Percentiles rank a stretch among this genome's conserved stretches.
Evolutionary conservation across 208 protist genomes (phyloP).

Genomic region (Herpetomonas samuelpessoai): DNA sequence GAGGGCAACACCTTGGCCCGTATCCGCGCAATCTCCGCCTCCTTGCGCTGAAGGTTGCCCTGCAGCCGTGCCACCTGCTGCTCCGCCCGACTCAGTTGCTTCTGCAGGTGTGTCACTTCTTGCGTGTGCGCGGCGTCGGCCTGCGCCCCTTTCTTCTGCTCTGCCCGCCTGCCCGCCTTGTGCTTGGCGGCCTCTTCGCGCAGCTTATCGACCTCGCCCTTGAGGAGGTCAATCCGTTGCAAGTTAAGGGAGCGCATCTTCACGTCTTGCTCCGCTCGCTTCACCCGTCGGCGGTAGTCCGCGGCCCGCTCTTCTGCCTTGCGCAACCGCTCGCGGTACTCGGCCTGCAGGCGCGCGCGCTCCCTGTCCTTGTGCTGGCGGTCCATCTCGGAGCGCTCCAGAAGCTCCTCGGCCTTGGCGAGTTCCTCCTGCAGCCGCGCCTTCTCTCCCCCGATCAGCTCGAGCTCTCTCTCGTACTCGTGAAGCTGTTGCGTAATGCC

Average conservation of each 20-base stretch:
- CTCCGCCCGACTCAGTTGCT: conserved; percentile 34
- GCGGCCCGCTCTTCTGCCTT: conserved; percentile 31
- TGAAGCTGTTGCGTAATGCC: conserved; percentile 27
- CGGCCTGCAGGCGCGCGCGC: conserved; percentile 19
- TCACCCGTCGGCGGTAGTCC: conserved; percentile 37
- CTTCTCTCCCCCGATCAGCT: conserved; percentile 23
- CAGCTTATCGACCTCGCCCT: conserved; percentile 34
- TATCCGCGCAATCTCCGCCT: conserved; percentile 32
- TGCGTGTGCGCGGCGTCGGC: conserved; percentile 36
- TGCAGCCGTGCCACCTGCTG: conserved; percentile 30
- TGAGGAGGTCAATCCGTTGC: conserved; percentile 36
- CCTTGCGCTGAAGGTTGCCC: conserved; percentile 25
- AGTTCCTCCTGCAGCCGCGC: conserved; percentile 39
- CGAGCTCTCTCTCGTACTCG: conserved; percentile 29
- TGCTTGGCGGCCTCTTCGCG: conserved; percentile 48
- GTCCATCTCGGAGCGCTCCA: conserved; percentile 50
- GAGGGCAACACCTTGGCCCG: conserved; percentile 4
- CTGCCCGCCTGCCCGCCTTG: conserved; percentile 23
- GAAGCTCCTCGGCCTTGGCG: conserved; percentile 23
- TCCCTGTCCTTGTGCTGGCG: conserved; percentile 36
- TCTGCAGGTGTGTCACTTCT: conserved; percentile 46
- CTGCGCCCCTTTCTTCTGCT: conserved; percentile 31
- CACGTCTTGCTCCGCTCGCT: conserved; percentile 35
- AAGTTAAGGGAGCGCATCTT: conserved; percentile 15
- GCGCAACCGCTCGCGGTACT: conserved; percentile 41